A percentile compares a stretch with the other conserved stretches of the same genome.
Conservation (phyloP, 495 filamentous ascomycete genomes). For the Trichoderma asperelloides region DNA sequence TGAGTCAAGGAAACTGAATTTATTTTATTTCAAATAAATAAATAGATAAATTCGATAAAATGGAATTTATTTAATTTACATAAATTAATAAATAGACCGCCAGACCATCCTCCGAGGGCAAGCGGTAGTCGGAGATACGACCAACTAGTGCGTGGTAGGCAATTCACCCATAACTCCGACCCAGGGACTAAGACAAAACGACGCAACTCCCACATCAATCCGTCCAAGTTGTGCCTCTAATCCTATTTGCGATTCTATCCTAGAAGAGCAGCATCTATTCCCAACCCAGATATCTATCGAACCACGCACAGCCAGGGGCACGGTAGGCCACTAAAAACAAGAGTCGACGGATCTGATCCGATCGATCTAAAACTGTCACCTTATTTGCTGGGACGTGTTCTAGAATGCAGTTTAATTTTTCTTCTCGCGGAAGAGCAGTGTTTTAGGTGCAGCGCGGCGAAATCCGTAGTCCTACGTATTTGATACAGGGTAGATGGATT, state of each 20-base stretch:
- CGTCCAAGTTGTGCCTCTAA: not conserved
- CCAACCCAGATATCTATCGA: not conserved
- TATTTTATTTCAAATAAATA: not conserved
- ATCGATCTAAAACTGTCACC: not conserved
- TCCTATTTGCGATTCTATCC: constrained; percentile 2
- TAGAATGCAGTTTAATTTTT: too few species aligned
- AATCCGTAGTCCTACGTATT: too few species aligned
- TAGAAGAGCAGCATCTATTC: constrained; percentile 6
- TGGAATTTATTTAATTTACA: not conserved
- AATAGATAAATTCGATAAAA: constrained; percentile 2
- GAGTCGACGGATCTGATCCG: not conserved
- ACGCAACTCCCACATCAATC: constrained; percentile 7
- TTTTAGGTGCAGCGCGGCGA: too few species aligned
- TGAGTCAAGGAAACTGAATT: constrained; percentile 6
- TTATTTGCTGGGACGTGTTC: too few species aligned
- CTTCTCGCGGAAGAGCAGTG: too few species aligned
- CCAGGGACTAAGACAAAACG: constrained; percentile 1
- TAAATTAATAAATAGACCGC: not conserved
- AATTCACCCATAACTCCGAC: constrained; percentile 1
- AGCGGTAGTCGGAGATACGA: constrained; percentile 6
- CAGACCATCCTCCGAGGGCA: not conserved
- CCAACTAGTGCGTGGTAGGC: constrained; percentile 5
- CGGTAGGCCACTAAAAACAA: not conserved
- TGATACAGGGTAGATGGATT: too few species aligned
- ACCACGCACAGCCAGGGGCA: not conserved